A percentile compares a stretch with the other conserved stretches of the same genome.
Conservation (phyloP, 23 red algal genomes). For the Gracilaria caudata region DNA sequence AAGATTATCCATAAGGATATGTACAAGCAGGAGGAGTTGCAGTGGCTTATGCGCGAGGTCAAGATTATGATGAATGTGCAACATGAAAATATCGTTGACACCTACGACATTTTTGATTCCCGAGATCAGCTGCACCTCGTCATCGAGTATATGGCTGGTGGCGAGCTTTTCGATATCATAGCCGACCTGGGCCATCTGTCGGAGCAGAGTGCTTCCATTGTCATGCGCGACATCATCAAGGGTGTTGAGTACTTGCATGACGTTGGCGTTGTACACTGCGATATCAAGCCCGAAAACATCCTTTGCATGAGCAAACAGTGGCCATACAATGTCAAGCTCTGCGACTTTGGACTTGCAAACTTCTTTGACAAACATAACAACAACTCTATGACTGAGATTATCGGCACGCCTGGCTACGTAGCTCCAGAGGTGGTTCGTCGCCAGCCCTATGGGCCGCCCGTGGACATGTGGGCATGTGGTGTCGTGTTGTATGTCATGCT, state of each 20-base stretch:
- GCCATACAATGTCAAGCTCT: conserved; percentile 80
- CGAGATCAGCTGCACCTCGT: conserved; percentile 79
- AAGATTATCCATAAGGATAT: conserved; percentile 85
- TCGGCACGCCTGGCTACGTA: conserved; percentile 96
- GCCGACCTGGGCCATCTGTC: conserved; percentile 76
- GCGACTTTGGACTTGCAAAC: conserved; percentile 86
- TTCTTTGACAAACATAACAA: conserved; percentile 61
- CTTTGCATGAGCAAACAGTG: conserved; percentile 75
- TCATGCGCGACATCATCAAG: conserved; percentile 85
- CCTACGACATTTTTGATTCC: conserved; percentile 90
- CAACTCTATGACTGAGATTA: conserved; percentile 47
- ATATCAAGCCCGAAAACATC: conserved; percentile 91
- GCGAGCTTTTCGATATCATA: conserved; percentile 93
- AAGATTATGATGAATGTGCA: conserved; percentile 60
- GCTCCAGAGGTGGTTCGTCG: conserved; percentile 90
- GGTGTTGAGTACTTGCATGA: conserved; percentile 87
- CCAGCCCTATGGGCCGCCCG: conserved; percentile 78
- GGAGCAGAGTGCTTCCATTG: conserved; percentile 61
- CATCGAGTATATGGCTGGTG: conserved; percentile 90
- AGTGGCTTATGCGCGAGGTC: conserved; percentile 76
- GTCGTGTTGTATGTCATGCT: conserved; percentile 97
- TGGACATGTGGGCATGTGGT: conserved; percentile 95
- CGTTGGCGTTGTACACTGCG: conserved; percentile 87
- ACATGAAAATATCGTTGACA: conserved; percentile 82
- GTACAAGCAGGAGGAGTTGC: conserved; percentile 58